Evolutionary conservation across 345 rosid species (phyloP), one percentile per base, ranked within the genome.

Genomic region (Aurinia saxatilis): DNA sequence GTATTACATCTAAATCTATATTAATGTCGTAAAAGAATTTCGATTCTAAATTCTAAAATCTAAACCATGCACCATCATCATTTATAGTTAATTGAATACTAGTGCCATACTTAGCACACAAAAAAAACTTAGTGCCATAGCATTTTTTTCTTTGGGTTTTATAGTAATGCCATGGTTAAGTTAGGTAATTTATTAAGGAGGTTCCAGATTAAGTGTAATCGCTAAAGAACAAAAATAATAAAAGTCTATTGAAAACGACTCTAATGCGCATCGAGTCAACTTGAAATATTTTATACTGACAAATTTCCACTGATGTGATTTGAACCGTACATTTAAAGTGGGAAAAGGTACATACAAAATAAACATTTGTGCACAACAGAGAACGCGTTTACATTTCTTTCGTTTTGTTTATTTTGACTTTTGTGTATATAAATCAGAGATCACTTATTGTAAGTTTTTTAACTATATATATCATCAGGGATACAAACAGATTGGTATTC

Each of bases 261-360:
- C 27, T 69, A 69, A 37, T 69, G 73, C 67, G 63, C 27, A 53
- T 52, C 67, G 67, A 12, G 57, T 69, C 62, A 53, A 37, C 31
- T 29, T 44, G 14, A 14, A 29, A 2, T 6, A 12, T 7, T 9
- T 41, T 34, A 1, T 66, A 34, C 7, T 35, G 35, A 27, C 31
- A 58, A 68, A 41, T 50, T n/a, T 45, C 41, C 10, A 27, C 30
- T 50, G 46, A 67, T 41, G 65, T 33, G 60, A 49, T 59, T 13
- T 60, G n/a, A 51, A 30, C 73, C 73, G 73, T 69, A 69, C 73
- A 31, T 27, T 61, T 9, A 30, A 60, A 60, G 67, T 69, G 48
- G 49, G 27, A 29, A 53, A 59, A 53, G 46, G 67, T 67, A 56
- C 60, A 15, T 19, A 19, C 50, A 46, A 25, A 23, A 34, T 38